Evolutionary conservation across 202 grass and related monocot genomes (phyloP), one percentile per base, ranked within the genome.

Genomic region (Setaria italica): DNA sequence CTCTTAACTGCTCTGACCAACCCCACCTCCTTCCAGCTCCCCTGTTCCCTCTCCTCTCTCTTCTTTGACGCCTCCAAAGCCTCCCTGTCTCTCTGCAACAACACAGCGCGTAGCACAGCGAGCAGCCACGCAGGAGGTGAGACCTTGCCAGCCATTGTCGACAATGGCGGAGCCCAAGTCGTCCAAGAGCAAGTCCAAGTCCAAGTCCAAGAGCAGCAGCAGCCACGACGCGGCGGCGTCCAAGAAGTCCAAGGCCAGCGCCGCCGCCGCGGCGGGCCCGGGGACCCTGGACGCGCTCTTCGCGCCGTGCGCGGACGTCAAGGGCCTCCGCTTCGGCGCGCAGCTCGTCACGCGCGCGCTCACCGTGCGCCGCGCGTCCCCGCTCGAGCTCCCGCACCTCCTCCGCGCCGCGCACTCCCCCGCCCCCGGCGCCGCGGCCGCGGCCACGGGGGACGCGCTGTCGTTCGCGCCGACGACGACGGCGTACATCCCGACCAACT

Each of bases 321-420:
- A 92, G 71, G 90, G 90, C 46, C 80, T 95, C 72, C 88, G 93
- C 37, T 95, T 95, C 86, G 90, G 93, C 67, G 90, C 80, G 12
- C 93, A 95, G 75, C 82, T 95, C 77, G 90, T 95, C 43, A 91
- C 90, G 48, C 88, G 78, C 62, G 90, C 93, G 30, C 89, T 95
- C 72, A 95, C 93, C 76, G 90, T 95, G 19, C 90, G 93, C 75
- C 88, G 88, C 47, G 93, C 93, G 17, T 39, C 76, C 3, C 90
- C 90, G 5, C 90, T 95, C 11, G 90, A 95, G 84, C 90, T 92
- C 66, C 90, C 89, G 2, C 90, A 91, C 51, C 93, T 95, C 79
- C 90, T 95, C 75, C 88, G 89, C 83, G 86, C 85, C 78, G 9
- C 48, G 0, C 33, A 64, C 0, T 1, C 62, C 9, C 6, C 46